phyloP scores from a whole-genome alignment of 768 basidiomycete genomes.

The Suillus sp. region DNA sequence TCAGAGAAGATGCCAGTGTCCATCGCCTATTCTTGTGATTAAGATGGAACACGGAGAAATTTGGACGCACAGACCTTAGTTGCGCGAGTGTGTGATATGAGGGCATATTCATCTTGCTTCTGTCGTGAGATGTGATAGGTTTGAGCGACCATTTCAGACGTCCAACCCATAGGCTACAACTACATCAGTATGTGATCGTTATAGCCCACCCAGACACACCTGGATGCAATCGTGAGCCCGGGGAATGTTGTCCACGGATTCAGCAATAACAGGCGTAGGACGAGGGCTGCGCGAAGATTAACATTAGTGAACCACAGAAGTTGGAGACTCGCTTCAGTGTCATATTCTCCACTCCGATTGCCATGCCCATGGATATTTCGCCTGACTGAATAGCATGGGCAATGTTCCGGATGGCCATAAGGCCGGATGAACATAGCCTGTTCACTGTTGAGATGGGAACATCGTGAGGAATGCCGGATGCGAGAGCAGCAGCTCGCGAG shows the following conservation, averaged over 20 bases:
- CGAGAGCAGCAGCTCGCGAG: conserved; percentile 83
- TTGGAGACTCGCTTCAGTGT: conserved; percentile 59
- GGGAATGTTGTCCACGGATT: conserved; percentile 55
- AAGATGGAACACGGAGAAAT: conserved; percentile 6
- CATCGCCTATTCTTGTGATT: conserved; percentile 49
- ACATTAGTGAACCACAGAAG: conserved; percentile 4
- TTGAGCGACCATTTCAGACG: conserved; percentile 87
- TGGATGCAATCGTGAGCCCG: conserved; percentile 78
- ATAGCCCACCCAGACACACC: conserved; percentile 35
- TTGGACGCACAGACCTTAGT: conserved; percentile 44
- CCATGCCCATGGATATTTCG: conserved; percentile 86
- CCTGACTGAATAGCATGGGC: conserved; percentile 84
- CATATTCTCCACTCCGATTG: conserved; percentile 84
- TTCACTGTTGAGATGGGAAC: conserved; percentile 92
- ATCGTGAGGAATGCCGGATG: conserved; percentile 84
- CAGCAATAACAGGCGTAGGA: conserved; percentile 69
- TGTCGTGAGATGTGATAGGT: conserved; percentile 74
- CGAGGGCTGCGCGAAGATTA: conserved; percentile 52
- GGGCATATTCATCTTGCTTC: conserved; percentile 88
- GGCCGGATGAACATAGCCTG: conserved; percentile 89
- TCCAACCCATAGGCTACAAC: conserved; percentile 90
- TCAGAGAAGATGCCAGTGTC: conserved; percentile 73
- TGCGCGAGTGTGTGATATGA: conserved; percentile 85
- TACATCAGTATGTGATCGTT: not conserved
- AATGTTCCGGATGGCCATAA: conserved; percentile 91